Percentiles rank a stretch among this genome's conserved stretches.
Evolutionary conservation across 164 flowering plant species (phyloP).

Genomic region (Protea cynaroides): DNA sequence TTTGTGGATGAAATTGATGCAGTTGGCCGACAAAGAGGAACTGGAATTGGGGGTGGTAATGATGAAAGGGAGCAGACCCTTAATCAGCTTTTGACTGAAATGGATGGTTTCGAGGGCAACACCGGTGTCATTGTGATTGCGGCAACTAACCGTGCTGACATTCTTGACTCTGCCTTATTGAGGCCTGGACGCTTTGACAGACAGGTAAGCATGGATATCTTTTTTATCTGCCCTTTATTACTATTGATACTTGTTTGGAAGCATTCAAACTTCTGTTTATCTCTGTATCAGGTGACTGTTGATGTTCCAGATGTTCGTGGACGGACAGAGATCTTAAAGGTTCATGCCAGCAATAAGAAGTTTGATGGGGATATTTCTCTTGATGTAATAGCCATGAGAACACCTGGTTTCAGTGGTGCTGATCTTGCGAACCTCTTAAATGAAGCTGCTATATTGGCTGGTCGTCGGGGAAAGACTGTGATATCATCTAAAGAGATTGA

Average conservation of each 20-base stretch:
- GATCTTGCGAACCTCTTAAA: constrained; percentile 91
- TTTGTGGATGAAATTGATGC: constrained; percentile 98
- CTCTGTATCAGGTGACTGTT: constrained; percentile 56
- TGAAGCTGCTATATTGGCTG: constrained; percentile 93
- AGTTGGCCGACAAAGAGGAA: constrained; percentile 88
- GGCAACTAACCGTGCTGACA: constrained; percentile 91
- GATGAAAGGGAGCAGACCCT: constrained; percentile 95
- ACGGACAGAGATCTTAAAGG: constrained; percentile 86
- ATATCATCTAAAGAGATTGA: constrained; percentile 87
- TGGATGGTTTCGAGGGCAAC: constrained; percentile 95
- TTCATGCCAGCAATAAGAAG: constrained; percentile 79
- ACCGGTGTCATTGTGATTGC: constrained; percentile 87
- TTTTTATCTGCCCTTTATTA: background rate
- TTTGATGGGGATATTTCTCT: constrained; percentile 80
- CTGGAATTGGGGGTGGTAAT: constrained; percentile 93
- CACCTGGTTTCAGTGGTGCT: constrained; percentile 96
- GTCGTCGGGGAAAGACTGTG: constrained; percentile 70
- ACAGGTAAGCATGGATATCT: constrained; percentile 42
- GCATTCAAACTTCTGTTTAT: background rate
- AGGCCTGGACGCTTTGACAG: constrained; percentile 91
- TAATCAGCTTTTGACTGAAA: constrained; percentile 90
- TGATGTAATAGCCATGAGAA: constrained; percentile 89
- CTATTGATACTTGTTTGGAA: background rate
- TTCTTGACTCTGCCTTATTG: constrained; percentile 81
- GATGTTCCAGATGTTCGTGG: constrained; percentile 90